Evolutionary conservation across 106 monocot genomes (phyloP).

Genomic region (Apostasia ramifera): DNA sequence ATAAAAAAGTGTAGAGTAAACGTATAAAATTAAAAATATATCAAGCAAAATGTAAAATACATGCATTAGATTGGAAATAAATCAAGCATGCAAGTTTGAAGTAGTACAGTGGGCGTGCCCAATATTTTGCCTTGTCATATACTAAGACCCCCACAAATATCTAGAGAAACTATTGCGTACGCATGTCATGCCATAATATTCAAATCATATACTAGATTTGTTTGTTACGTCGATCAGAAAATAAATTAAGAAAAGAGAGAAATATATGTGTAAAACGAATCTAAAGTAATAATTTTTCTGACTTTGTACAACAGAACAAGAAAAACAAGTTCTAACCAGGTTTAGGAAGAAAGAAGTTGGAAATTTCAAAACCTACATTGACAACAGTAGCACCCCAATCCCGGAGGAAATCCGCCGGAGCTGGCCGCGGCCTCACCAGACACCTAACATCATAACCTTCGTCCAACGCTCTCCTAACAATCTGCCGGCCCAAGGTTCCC

Average conservation of each 20-base stretch:
- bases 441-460: slow-evolving; percentile 99
- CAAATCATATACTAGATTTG: too few relatives aligned
- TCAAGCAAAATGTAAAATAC: too few relatives aligned
- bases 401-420: slow-evolving; percentile 91
- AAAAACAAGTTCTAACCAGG: background rate
- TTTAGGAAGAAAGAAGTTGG: background rate
- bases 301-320: background rate
- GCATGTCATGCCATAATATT: too few relatives aligned
- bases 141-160: too few relatives aligned
- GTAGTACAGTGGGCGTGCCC: too few relatives aligned
- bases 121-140: too few relatives aligned
- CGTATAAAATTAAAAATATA: too few relatives aligned
- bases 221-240: too few relatives aligned
- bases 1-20: too few relatives aligned
- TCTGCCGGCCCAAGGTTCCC: slow-evolving; percentile 87
- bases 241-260: background rate
- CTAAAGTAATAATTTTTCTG: background rate
- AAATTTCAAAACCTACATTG: slow-evolving; percentile 58
- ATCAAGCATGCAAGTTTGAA: too few relatives aligned
- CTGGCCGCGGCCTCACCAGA: slow-evolving; percentile 93
- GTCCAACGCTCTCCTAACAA: slow-evolving; percentile 87
- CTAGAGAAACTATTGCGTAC: too few relatives aligned
- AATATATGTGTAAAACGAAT: background rate
- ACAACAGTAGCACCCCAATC: slow-evolving; percentile 98
- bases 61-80: too few relatives aligned